These are phyloP conservation scores for Barnettozyma californica DNA, from an alignment of 805 yeast genomes.

Conservation along the genomic window DNA sequence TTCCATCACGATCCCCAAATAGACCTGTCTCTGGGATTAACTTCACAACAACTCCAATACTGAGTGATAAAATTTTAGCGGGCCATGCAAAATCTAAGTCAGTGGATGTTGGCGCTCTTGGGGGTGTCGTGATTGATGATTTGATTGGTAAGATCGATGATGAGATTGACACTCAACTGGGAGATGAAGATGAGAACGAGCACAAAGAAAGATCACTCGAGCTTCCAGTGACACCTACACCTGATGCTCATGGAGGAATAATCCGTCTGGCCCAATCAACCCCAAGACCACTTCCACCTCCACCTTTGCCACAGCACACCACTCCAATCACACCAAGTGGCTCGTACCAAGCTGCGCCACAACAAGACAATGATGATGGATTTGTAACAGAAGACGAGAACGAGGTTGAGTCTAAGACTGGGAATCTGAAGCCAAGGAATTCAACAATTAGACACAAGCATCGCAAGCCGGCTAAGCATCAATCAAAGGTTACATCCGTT, in stretches of 20 bases:
- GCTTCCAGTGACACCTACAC: neutral
- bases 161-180: constrained; percentile 4
- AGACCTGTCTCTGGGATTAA: constrained; percentile 22
- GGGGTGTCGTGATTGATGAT: constrained; percentile 5
- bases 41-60: neutral
- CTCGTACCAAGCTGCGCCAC: neutral
- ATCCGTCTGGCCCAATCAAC: constrained; percentile 1
- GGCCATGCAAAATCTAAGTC: constrained; percentile 3
- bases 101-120: neutral
- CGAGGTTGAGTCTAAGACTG: neutral
- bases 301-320: constrained; percentile 24
- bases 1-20: constrained; percentile 26
- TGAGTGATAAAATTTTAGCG: constrained; percentile 2
- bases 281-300: constrained; percentile 26
- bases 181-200: neutral
- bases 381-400: constrained; percentile 25
- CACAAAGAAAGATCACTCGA: neutral
- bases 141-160: constrained; percentile 12
- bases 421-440: neutral
- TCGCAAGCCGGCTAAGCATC: constrained; percentile 3
- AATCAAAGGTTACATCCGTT: constrained; percentile 5
- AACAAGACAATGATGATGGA: constrained; percentile 17
- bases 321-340: constrained; percentile 9
- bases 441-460: constrained; percentile 2
- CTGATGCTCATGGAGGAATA: neutral